phyloP scores from a whole-genome alignment of 2,329 filamentous ascomycete genomes.

The Monosporascus cannonballus region DNA sequence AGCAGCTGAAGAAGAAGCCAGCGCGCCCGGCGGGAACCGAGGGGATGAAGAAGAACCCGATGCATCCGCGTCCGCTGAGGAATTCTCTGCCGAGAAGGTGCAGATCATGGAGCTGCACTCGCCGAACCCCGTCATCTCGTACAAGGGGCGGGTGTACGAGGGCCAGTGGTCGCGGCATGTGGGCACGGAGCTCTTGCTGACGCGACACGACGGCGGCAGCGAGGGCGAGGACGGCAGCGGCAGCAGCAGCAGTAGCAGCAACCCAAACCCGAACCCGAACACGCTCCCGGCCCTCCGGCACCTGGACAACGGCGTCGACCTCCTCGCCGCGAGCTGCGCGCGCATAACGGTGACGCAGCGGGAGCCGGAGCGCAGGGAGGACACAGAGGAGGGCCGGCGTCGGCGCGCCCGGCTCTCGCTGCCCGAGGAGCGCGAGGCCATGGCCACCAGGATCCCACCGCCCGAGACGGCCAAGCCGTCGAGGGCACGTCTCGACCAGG shows the following conservation, averaged over 20 bases:
- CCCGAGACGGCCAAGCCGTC: slow-evolving; percentile 42
- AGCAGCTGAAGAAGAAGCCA: slow-evolving; percentile 2
- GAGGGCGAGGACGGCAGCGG: background rate
- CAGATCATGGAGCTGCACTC: slow-evolving; percentile 83
- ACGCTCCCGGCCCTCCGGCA: slow-evolving; percentile 42
- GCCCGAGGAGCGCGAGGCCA: slow-evolving; percentile 23
- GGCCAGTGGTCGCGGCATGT: slow-evolving; percentile 78
- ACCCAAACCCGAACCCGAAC: slow-evolving; percentile 16
- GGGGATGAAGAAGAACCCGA: slow-evolving; percentile 7
- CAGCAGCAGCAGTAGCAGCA: background rate
- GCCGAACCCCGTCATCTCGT: slow-evolving; percentile 69
- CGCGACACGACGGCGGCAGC: slow-evolving; percentile 34
- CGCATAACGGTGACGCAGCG: slow-evolving; percentile 64
- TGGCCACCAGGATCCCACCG: slow-evolving; percentile 34
- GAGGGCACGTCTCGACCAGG: slow-evolving; percentile 33
- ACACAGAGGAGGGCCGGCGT: slow-evolving; percentile 5
- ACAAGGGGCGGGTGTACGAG: slow-evolving; percentile 70
- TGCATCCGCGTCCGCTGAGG: slow-evolving; percentile 13
- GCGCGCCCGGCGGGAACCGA: slow-evolving; percentile 4
- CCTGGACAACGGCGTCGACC: slow-evolving; percentile 55
- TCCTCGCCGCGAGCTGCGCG: slow-evolving; percentile 64
- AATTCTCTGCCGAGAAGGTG: slow-evolving; percentile 39
- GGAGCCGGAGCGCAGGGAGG: slow-evolving; percentile 43
- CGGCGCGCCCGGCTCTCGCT: background rate
- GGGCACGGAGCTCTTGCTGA: slow-evolving; percentile 77